Evolutionary conservation across 371 early-diverging fungal genomes (phyloP).

Genomic region (Catenaria anguillulae): DNA sequence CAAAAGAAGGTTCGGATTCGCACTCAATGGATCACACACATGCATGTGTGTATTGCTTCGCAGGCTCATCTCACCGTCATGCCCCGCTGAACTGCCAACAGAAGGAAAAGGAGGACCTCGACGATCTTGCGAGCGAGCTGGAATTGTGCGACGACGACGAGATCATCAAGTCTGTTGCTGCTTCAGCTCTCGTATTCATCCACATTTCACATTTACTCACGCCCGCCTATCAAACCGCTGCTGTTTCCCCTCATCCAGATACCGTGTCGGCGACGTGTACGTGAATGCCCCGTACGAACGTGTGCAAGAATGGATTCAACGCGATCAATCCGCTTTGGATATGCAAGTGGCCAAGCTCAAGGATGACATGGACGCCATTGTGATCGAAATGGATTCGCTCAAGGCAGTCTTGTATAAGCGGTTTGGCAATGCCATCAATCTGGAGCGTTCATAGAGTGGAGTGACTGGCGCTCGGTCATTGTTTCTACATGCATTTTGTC

Average conservation of each 20-base stretch:
- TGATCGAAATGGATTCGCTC: slow-evolving; percentile 61
- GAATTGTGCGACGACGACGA: slow-evolving; percentile 89
- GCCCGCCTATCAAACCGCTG: slow-evolving; percentile 22
- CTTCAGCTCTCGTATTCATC: slow-evolving; percentile 3
- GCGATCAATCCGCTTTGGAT: slow-evolving; percentile 28
- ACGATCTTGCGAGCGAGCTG: slow-evolving; percentile 75
- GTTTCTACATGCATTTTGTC: too few species aligned
- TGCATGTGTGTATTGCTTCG: too few species aligned
- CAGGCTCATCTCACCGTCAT: too few species aligned
- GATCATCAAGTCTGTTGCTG: slow-evolving; percentile 28
- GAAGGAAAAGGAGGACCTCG: slow-evolving; percentile 74
- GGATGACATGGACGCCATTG: slow-evolving; percentile 41
- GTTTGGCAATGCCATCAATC: slow-evolving; percentile 85
- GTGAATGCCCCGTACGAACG: slow-evolving; percentile 55
- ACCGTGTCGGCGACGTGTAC: slow-evolving; percentile 80
- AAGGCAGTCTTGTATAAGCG: slow-evolving; percentile 75
- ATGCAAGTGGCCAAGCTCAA: slow-evolving; percentile 31
- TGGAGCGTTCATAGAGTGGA: slow-evolving; percentile 59
- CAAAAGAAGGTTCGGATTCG: slow-evolving; percentile 50
- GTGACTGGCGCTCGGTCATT: too few species aligned
- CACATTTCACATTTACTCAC: background rate
- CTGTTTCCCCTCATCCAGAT: too few species aligned
- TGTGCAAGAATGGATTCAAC: slow-evolving; percentile 52
- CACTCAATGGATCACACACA: background rate
- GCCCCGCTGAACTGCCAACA: too few species aligned